Conservation (phyloP, 305 asterid genomes). For the Rubia balearica region DNA sequence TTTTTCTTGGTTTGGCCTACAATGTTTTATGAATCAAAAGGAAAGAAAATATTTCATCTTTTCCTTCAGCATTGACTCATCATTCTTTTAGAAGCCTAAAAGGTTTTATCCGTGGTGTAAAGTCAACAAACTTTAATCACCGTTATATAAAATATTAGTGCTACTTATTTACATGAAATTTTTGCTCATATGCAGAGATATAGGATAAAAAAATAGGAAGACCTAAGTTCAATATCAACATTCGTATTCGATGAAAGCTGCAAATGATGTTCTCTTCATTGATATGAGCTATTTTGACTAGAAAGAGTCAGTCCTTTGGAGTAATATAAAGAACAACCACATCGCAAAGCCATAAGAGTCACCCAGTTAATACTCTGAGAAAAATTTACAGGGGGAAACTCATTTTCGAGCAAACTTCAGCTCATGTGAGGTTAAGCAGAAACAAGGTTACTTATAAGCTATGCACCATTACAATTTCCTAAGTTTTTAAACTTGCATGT, state of each 20-base stretch:
- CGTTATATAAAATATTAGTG: background rate
- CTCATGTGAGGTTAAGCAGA: background rate
- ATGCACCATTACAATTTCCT: background rate
- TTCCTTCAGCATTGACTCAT: too few relatives aligned
- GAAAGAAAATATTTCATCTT: too few relatives aligned
- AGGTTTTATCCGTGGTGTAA: background rate
- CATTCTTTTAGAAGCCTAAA: background rate
- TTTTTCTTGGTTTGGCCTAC: too few relatives aligned
- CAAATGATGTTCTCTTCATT: background rate
- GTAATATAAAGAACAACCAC: background rate
- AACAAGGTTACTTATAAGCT: constrained; percentile 3
- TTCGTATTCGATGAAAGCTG: background rate
- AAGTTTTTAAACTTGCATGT: background rate
- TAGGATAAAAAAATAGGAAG: background rate
- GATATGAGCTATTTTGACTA: background rate
- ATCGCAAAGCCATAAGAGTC: constrained; percentile 4
- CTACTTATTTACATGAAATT: background rate
- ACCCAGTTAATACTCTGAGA: background rate
- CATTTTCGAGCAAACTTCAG: background rate
- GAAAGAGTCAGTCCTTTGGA: constrained; percentile 7
- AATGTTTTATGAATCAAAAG: too few relatives aligned
- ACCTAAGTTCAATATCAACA: background rate
- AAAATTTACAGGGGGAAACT: background rate
- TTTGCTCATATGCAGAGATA: background rate
- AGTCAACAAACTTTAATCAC: too few relatives aligned